Percentiles rank a stretch among this genome's conserved stretches.
These are phyloP conservation scores for Aurinia saxatilis DNA, from an alignment of 345 rosid species.

Conservation along the genomic window DNA sequence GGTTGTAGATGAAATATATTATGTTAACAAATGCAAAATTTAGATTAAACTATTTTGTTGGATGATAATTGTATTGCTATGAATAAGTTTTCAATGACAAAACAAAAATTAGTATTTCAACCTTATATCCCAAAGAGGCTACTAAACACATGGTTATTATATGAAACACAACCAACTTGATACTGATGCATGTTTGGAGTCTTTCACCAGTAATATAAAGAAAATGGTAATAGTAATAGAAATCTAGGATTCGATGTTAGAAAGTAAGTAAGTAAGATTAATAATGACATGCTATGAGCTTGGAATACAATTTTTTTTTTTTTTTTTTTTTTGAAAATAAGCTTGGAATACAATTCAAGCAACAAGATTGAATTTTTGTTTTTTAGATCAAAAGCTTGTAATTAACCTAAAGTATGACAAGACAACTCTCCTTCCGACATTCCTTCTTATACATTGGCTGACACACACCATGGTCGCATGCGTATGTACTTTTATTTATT, in stretches of 20 bases:
- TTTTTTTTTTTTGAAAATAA: no score
- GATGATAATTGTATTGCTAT: no score
- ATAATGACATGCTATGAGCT: slow-evolving; percentile 10
- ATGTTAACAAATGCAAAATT: no score
- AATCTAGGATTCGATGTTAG: neutral
- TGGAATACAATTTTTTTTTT: slow-evolving; percentile 31
- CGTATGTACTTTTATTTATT: neutral
- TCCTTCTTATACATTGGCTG: slow-evolving; percentile 14
- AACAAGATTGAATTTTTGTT: slow-evolving; percentile 1
- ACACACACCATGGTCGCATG: slow-evolving; percentile 5
- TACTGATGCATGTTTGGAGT: neutral
- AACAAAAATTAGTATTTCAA: no score
- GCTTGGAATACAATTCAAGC: slow-evolving; percentile 31
- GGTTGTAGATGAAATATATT: no score
- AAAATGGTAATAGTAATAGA: neutral
- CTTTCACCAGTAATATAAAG: neutral
- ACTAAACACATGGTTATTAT: neutral
- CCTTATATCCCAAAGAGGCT: neutral
- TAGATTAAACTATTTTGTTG: no score
- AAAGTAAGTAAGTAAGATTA: slow-evolving; percentile 1
- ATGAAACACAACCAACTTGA: slow-evolving; percentile 4
- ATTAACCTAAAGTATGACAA: slow-evolving; percentile 17
- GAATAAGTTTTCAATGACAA: no score
- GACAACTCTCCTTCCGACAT: slow-evolving; percentile 26
- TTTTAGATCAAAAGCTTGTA: neutral